These are phyloP conservation scores for Chrysoporthe deuterocubensis DNA, from an alignment of 2,329 filamentous ascomycete genomes.

Conservation along the genomic window DNA sequence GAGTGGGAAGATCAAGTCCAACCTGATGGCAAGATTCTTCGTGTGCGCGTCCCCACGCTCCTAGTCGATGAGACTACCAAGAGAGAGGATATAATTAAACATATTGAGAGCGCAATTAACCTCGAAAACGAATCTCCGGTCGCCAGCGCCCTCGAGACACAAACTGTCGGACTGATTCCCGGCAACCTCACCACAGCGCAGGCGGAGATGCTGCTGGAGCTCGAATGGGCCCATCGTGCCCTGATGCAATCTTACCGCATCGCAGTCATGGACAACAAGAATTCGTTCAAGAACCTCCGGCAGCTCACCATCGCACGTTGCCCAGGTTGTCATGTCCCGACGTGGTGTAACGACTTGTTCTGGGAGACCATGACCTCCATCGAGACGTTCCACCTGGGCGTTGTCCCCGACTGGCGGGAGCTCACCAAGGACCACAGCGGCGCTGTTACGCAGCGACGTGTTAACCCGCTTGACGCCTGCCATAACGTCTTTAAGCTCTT, in stretches of 20 bases:
- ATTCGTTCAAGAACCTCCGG: conserved; percentile 57
- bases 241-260: conserved; percentile 71
- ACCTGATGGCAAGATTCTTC: conserved; percentile 34
- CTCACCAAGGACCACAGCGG: conserved; percentile 57
- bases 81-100: conserved; percentile 13
- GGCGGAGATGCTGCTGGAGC: conserved; percentile 69
- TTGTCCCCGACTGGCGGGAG: conserved; percentile 70
- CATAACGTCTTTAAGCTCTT: conserved; percentile 58
- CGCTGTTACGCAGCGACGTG: conserved; percentile 41
- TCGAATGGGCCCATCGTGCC: conserved; percentile 70
- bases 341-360: conserved; percentile 61
- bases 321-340: conserved; percentile 62
- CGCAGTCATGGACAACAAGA: conserved; percentile 63
- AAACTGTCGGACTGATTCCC: conserved; percentile 39
- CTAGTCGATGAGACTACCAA: conserved; percentile 7
- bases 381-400: conserved; percentile 57
- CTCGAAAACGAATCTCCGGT: conserved; percentile 2
- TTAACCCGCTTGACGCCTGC: conserved; percentile 56
- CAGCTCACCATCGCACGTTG: conserved; percentile 67
- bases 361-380: conserved; percentile 64
- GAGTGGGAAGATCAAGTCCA: conserved; percentile 19
- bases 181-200: conserved; percentile 63
- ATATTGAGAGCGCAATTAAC: conserved; percentile 17
- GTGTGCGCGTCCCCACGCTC: conserved; percentile 32
- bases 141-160: conserved; percentile 31